Evolutionary conservation across 1,139 yeast species (phyloP).

Genomic region (Blastobotrys arbuscula): DNA sequence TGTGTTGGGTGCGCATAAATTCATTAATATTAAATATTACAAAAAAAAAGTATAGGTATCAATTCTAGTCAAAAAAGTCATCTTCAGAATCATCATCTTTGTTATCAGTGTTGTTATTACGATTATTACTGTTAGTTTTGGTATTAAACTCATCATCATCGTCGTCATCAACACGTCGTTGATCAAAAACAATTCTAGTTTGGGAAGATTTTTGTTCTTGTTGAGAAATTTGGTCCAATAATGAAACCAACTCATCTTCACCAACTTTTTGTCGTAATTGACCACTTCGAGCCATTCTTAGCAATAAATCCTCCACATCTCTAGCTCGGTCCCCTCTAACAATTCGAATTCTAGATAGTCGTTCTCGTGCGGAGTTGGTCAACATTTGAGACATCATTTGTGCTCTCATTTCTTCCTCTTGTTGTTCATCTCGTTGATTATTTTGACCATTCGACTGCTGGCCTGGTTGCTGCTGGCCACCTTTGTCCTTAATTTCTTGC

Average conservation of each 20-base stretch:
- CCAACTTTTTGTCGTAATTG: slow-evolving; percentile 64
- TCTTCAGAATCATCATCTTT: slow-evolving; percentile 30
- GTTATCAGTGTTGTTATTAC: slow-evolving; percentile 16
- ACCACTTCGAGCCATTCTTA: slow-evolving; percentile 73
- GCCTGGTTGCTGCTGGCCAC: slow-evolving; percentile 1
- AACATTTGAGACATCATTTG: slow-evolving; percentile 58
- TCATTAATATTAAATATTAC: neutral
- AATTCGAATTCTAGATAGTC: slow-evolving; percentile 78
- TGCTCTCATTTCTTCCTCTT: slow-evolving; percentile 34
- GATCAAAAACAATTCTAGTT: slow-evolving; percentile 49
- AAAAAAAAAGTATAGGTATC: too few species aligned
- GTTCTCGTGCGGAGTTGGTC: slow-evolving; percentile 78
- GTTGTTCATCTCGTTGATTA: slow-evolving; percentile 9
- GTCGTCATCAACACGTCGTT: slow-evolving; percentile 26
- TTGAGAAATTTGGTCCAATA: slow-evolving; percentile 76
- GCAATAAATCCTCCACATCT: slow-evolving; percentile 75
- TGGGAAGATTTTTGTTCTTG: slow-evolving; percentile 57
- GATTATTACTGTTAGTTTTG: neutral
- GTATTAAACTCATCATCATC: slow-evolving; percentile 14
- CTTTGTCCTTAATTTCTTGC: slow-evolving; percentile 62
- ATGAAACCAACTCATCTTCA: slow-evolving; percentile 76
- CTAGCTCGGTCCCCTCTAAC: slow-evolving; percentile 89
- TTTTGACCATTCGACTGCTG: slow-evolving; percentile 7
- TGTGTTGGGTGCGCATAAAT: too few species aligned
- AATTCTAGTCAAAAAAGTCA: slow-evolving; percentile 33